Evolutionary conservation across 192 early-diverging fungal genomes (phyloP).

Genomic region (Coemansia umbellata): DNA sequence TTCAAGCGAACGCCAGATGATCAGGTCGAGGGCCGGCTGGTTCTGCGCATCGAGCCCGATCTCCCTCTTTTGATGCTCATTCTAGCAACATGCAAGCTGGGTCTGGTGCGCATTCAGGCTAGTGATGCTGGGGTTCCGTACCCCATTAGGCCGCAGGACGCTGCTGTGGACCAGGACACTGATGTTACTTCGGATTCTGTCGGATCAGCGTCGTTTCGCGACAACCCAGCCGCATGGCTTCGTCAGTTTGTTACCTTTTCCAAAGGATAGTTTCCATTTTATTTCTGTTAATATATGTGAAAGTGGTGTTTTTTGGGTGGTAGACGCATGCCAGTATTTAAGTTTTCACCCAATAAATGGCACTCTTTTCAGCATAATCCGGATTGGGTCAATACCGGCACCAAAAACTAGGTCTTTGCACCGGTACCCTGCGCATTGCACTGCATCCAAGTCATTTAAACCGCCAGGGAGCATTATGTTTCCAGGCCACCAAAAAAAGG

Average conservation of each 20-base stretch:
- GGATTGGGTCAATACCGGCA: conserved; percentile 38
- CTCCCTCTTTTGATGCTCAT: conserved; percentile 15
- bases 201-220: neutral
- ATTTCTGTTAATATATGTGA: neutral
- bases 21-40: conserved; percentile 7
- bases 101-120: conserved; percentile 11
- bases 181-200: no score
- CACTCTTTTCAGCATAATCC: conserved; percentile 43
- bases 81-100: conserved; percentile 7
- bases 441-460: conserved; percentile 31
- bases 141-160: no score
- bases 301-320: conserved; percentile 5
- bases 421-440: conserved; percentile 45
- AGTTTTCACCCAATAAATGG: neutral
- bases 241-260: neutral
- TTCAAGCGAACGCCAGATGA: conserved; percentile 7
- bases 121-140: conserved; percentile 11
- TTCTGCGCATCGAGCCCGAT: conserved; percentile 3
- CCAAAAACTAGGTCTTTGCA: neutral
- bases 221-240: neutral
- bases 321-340: conserved; percentile 17
- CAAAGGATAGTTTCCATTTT: neutral
- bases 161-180: no score
- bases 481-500: conserved; percentile 6
- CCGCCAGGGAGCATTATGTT: conserved; percentile 32